A percentile compares a stretch with the other conserved stretches of the same genome.
Conservation (phyloP, 2,329 filamentous ascomycete species). For the Gnomoniopsis sp. region DNA sequence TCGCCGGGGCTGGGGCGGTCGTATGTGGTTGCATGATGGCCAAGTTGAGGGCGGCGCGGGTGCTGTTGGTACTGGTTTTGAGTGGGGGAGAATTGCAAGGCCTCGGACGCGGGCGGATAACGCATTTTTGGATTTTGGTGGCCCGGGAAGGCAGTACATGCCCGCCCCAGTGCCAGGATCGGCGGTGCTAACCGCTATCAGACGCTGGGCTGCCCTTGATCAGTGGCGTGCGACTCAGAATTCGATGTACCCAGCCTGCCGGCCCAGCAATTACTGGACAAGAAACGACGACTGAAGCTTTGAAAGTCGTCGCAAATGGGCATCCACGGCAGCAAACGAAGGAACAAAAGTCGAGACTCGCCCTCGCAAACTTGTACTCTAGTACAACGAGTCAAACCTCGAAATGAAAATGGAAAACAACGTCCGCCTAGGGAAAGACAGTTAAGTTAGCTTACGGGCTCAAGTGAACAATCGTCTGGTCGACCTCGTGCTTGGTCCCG, state of each 20-base stretch:
- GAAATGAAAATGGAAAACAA: too few species aligned
- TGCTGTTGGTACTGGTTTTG: not conserved
- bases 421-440: too few species aligned
- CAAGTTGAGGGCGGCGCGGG: slow-evolving; percentile 20
- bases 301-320: not conserved
- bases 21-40: slow-evolving; percentile 40
- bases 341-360: not conserved
- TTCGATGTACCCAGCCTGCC: not conserved
- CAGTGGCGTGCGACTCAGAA: not conserved
- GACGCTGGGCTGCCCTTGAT: not conserved
- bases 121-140: slow-evolving; percentile 29
- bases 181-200: slow-evolving; percentile 14
- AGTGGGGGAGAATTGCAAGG: slow-evolving; percentile 21
- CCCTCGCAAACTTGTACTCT: too few species aligned
- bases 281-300: not conserved
- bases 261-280: not conserved
- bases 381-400: too few species aligned
- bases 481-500: not conserved
- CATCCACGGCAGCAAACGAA: not conserved
- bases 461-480: not conserved
- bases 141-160: slow-evolving; percentile 11
- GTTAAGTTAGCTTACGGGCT: too few species aligned
- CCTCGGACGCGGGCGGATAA: slow-evolving; percentile 23
- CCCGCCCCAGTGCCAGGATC: slow-evolving; percentile 9
- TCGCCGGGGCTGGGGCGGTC: slow-evolving; percentile 32